phyloP scores from a whole-genome alignment of 768 basidiomycete species.

The Cystofilobasidium bisporidii region DNA sequence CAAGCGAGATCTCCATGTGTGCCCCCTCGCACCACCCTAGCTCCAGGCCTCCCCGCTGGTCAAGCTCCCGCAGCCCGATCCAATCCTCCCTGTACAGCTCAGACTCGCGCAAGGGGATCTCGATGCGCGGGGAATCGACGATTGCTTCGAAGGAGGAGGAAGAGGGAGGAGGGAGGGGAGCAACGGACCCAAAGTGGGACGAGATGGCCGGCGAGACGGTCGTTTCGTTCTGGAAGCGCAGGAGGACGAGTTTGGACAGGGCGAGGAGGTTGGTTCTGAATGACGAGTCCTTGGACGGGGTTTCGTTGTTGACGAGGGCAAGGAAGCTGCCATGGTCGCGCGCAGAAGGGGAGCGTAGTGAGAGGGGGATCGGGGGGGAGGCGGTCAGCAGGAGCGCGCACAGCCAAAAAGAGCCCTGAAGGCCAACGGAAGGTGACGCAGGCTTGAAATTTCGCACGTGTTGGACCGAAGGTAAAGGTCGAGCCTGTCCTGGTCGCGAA shows the following conservation, averaged over 20 bases:
- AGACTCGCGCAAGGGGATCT: conserved; percentile 64
- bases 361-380: background rate
- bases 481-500: conserved; percentile 59
- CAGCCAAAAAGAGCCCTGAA: too few relatives aligned
- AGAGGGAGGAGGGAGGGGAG: conserved; percentile 38
- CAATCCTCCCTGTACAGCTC: conserved; percentile 67
- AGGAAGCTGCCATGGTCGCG: conserved; percentile 49
- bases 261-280: conserved; percentile 55
- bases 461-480: conserved; percentile 51
- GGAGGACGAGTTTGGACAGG: conserved; percentile 59
- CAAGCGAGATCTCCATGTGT: conserved; percentile 59
- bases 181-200: conserved; percentile 74
- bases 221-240: conserved; percentile 61
- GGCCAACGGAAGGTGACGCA: background rate
- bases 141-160: too few relatives aligned
- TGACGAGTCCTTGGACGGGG: conserved; percentile 51
- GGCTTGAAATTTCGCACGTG: too few relatives aligned
- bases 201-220: conserved; percentile 77
- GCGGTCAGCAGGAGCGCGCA: too few relatives aligned
- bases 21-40: conserved; percentile 58
- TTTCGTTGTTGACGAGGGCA: conserved; percentile 68
- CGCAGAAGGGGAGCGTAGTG: background rate
- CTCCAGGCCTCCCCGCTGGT: conserved; percentile 54
- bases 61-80: conserved; percentile 65
- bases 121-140: too few relatives aligned